A percentile compares a stretch with the other conserved stretches of the same genome.
Evolutionary conservation across 2,329 filamentous ascomycete genomes (phyloP).

Genomic region (Colletotrichum shisoi): DNA sequence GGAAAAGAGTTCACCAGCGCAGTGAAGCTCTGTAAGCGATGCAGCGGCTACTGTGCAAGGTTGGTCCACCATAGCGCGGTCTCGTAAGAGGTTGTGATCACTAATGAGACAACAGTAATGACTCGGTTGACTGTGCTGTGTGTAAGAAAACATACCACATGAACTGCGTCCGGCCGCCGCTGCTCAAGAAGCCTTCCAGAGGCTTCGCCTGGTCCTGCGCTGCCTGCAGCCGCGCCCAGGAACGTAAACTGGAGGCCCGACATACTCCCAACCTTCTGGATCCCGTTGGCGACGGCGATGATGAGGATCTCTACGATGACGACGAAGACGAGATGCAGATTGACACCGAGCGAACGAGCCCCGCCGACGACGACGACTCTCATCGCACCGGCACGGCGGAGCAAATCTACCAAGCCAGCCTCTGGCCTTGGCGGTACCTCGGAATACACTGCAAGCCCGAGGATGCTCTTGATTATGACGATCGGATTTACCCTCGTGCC

Average conservation of each 20-base stretch:
- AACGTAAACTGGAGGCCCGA: conserved; percentile 87
- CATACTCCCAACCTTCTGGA: conserved; percentile 81
- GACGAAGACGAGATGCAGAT: conserved; percentile 72
- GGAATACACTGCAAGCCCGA: conserved; percentile 95
- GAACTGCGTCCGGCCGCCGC: conserved; percentile 91
- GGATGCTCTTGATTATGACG: conserved; percentile 95
- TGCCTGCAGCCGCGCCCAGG: conserved; percentile 93
- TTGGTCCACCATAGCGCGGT: conserved; percentile 54
- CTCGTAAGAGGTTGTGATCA: conserved; percentile 29
- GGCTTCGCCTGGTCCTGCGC: conserved; percentile 99
- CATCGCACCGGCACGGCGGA: conserved; percentile 75
- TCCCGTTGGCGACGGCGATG: conserved; percentile 69
- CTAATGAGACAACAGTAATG: conserved; percentile 64
- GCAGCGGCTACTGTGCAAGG: conserved; percentile 88
- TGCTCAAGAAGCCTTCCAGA: conserved; percentile 94
- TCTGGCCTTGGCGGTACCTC: conserved; percentile 96
- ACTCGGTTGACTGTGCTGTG: conserved; percentile 96
- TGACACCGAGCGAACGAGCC: conserved; percentile 70
- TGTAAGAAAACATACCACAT: conserved; percentile 97
- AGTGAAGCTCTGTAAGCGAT: conserved; percentile 95
- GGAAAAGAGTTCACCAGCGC: conserved; percentile 95
- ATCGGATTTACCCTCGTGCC: conserved; percentile 94
- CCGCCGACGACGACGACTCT: conserved; percentile 64
- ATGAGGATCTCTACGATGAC: conserved; percentile 70
- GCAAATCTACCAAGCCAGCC: conserved; percentile 88